Evolutionary conservation across 495 filamentous ascomycete species (phyloP).

Genomic region (Penicillium roqueforti): DNA sequence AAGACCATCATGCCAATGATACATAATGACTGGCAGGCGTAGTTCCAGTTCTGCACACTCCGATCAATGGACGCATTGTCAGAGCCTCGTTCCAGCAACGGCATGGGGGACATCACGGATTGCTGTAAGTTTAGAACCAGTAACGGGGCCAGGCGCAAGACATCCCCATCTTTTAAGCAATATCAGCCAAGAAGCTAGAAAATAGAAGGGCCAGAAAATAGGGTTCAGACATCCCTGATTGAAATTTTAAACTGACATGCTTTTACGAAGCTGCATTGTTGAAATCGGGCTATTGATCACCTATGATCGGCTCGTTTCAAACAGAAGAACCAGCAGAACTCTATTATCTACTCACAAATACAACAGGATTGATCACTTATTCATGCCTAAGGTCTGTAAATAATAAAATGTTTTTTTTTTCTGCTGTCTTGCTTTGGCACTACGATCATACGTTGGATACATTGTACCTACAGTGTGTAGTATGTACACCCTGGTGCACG

Average conservation of each 20-base stretch:
- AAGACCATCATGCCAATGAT: constrained; percentile 25
- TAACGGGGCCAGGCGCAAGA: neutral
- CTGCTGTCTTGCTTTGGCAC: neutral
- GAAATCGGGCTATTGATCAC: neutral
- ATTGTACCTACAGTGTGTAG: no score
- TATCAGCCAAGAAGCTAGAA: neutral
- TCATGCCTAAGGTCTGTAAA: neutral
- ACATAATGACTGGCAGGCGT: constrained; percentile 26
- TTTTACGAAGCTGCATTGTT: neutral
- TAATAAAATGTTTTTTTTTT: neutral
- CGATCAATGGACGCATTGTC: constrained; percentile 10
- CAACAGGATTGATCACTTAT: no score
- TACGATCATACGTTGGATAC: no score
- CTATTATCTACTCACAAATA: neutral
- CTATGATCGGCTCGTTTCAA: constrained; percentile 2
- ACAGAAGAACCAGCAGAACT: neutral
- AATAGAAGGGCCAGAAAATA: neutral
- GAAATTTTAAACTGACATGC: neutral
- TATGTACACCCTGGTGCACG: neutral
- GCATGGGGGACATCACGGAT: neutral
- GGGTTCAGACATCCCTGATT: neutral
- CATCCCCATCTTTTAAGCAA: neutral
- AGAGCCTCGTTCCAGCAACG: constrained; percentile 5
- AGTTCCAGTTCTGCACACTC: constrained; percentile 26
- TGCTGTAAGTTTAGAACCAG: neutral